Evolutionary conservation across 2,329 filamentous ascomycete genomes (phyloP).

Genomic region (Aspergillus jensenii): DNA sequence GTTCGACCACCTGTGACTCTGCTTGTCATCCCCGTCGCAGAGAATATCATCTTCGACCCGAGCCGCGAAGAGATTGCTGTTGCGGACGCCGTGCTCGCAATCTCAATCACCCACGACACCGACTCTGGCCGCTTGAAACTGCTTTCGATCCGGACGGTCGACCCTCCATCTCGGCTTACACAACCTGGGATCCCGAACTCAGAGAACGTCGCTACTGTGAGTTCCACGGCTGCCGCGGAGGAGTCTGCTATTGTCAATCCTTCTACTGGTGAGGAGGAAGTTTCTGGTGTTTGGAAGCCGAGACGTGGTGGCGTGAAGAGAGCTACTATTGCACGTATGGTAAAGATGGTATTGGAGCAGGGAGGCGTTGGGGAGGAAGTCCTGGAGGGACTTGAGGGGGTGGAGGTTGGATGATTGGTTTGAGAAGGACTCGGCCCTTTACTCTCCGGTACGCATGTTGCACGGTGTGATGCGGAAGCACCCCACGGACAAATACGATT

Average conservation of each 20-base stretch:
- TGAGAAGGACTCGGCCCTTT: neutral
- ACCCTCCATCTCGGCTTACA: slow-evolving; percentile 71
- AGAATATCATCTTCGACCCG: slow-evolving; percentile 93
- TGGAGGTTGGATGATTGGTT: slow-evolving; percentile 57
- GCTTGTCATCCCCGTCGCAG: slow-evolving; percentile 80
- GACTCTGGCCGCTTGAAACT: slow-evolving; percentile 55
- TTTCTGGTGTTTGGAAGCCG: slow-evolving; percentile 76
- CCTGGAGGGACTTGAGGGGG: slow-evolving; percentile 71
- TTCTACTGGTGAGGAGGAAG: slow-evolving; percentile 59
- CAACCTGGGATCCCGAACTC: slow-evolving; percentile 68
- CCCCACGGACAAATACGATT: neutral
- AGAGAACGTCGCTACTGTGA: slow-evolving; percentile 56
- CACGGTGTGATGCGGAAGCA: neutral
- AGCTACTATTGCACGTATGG: slow-evolving; percentile 68
- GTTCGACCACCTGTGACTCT: slow-evolving; percentile 80
- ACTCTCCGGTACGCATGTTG: neutral
- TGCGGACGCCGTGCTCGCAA: slow-evolving; percentile 82
- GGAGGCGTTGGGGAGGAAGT: slow-evolving; percentile 86
- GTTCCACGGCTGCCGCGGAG: slow-evolving; percentile 38
- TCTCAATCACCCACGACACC: slow-evolving; percentile 63
- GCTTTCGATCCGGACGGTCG: slow-evolving; percentile 69
- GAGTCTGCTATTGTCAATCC: slow-evolving; percentile 45
- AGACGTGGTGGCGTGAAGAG: slow-evolving; percentile 81
- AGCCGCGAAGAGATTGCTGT: slow-evolving; percentile 88
- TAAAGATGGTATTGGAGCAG: slow-evolving; percentile 71